Evolutionary conservation across 1,139 yeast species (phyloP).

Genomic region (Williopsis jadinii): DNA sequence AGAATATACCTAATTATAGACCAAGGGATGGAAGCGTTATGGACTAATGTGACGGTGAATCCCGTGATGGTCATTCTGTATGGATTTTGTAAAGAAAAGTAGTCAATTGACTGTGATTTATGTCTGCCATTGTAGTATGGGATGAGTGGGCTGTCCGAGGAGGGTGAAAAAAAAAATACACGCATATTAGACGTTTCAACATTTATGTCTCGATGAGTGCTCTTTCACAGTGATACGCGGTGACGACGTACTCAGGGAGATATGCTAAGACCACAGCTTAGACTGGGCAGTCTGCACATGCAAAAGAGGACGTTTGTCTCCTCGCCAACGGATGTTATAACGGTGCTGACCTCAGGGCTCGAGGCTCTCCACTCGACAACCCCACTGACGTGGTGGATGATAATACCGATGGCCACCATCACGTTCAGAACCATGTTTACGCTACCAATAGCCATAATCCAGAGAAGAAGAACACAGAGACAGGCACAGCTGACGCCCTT

Average conservation of each 20-base stretch:
- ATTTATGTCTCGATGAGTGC: too few relatives aligned
- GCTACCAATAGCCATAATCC: conserved; percentile 69
- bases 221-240: too few relatives aligned
- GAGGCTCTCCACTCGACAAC: conserved; percentile 1
- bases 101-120: too few relatives aligned
- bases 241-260: too few relatives aligned
- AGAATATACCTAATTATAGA: conserved; percentile 71
- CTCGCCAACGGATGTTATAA: conserved; percentile 1
- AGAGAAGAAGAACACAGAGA: conserved; percentile 58
- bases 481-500: conserved; percentile 68
- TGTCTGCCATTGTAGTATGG: too few relatives aligned
- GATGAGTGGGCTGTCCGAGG: too few relatives aligned
- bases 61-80: too few relatives aligned
- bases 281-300: too few relatives aligned
- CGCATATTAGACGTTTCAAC: too few relatives aligned
- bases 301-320: conserved; percentile 1
- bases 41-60: conserved; percentile 36
- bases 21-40: conserved; percentile 96
- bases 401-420: conserved; percentile 71
- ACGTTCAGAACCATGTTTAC: conserved; percentile 61
- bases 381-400: conserved; percentile 67
- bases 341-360: background rate
- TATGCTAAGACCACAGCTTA: too few relatives aligned
- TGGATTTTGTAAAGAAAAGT: too few relatives aligned
- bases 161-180: too few relatives aligned